Evolutionary conservation across 2,329 filamentous ascomycete genomes (phyloP), one percentile per base, ranked within the genome.

Genomic region (Phyllosticta ampelicida): DNA sequence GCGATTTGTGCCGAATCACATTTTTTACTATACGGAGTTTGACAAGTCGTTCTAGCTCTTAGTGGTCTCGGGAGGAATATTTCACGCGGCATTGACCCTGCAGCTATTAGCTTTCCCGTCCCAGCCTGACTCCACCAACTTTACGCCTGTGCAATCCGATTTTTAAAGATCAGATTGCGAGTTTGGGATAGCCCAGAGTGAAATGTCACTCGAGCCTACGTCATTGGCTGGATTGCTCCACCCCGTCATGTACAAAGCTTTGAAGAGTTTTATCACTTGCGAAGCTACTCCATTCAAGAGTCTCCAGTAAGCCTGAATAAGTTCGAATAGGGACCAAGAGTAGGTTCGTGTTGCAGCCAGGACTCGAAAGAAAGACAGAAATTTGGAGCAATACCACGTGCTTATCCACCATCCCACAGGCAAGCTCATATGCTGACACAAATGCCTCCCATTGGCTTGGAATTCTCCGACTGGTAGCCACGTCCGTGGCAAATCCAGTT

Each of bases 201-300:
- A n/a, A 36, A 44, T 5, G 16, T 44, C 13, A n/a, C 8, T 16
- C 16, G 5, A 44, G n/a, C 3, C 5, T 16, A 44, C 36, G 36
- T 44, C 36, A 44, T 44, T 4, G 13, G 36, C 5, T n/a, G 36
- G 3, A 3, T 3, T 8, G 6, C 8, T 8, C 16, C 36, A 44
- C 3, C 1, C n/a, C 3, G 8, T 6, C n/a, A n/a, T 5, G 13
- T 8, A n/a, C 1, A 6, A 18, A 1, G 8, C 13, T n/a, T 6
- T 16, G 2, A n/a, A 44, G n/a, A 44, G 5, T n/a, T 6, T n/a
- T 16, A 13, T 44, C 36, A 44, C 13, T 16, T 16, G n/a, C 4
- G n/a, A n/a, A n/a, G 13, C 5, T 36, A 18, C 13, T 44, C 8
- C 3, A 3, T 26, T 3, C 36, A 13, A 16, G n/a, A 44, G 11